Percentiles rank a stretch among this genome's conserved stretches.
These are phyloP conservation scores for Cladosporium sp. DNA, from an alignment of 2,329 filamentous ascomycete species.

Conservation along the genomic window DNA sequence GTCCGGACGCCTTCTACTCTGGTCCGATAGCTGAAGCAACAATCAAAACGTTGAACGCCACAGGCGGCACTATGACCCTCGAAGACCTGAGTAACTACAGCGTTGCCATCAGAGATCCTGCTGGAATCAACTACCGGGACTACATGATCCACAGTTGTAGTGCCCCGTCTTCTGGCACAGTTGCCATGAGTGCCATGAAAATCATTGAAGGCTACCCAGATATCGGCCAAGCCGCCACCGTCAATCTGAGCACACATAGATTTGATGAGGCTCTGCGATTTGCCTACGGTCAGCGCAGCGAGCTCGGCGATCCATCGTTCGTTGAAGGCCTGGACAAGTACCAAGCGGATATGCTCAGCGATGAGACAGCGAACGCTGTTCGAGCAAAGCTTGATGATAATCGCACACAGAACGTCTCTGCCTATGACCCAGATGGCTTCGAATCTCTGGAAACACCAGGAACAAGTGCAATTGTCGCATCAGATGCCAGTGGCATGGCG, in stretches of 20 bases:
- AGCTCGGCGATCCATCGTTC: slow-evolving; percentile 78
- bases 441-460: slow-evolving; percentile 68
- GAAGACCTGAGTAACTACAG: slow-evolving; percentile 73
- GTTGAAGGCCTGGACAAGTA: slow-evolving; percentile 59
- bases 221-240: slow-evolving; percentile 53
- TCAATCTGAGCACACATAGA: slow-evolving; percentile 72
- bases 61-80: slow-evolving; percentile 81
- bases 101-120: slow-evolving; percentile 58
- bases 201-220: slow-evolving; percentile 71
- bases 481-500: slow-evolving; percentile 69
- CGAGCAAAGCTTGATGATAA: slow-evolving; percentile 67
- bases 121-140: slow-evolving; percentile 54
- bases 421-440: slow-evolving; percentile 67
- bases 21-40: slow-evolving; percentile 71
- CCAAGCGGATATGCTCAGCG: slow-evolving; percentile 64
- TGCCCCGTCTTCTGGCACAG: slow-evolving; percentile 75
- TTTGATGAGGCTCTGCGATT: slow-evolving; percentile 88
- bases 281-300: slow-evolving; percentile 71
- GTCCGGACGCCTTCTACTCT: slow-evolving; percentile 65
- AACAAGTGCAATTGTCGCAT: slow-evolving; percentile 68
- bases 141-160: slow-evolving; percentile 66
- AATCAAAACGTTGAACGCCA: slow-evolving; percentile 61
- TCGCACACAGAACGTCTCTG: slow-evolving; percentile 64
- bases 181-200: slow-evolving; percentile 74
- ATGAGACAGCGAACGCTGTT: slow-evolving; percentile 55